Base-by-base conservation (phyloP, 768 basidiomycete genomes). In the Plicaturopsis crispa region DNA sequence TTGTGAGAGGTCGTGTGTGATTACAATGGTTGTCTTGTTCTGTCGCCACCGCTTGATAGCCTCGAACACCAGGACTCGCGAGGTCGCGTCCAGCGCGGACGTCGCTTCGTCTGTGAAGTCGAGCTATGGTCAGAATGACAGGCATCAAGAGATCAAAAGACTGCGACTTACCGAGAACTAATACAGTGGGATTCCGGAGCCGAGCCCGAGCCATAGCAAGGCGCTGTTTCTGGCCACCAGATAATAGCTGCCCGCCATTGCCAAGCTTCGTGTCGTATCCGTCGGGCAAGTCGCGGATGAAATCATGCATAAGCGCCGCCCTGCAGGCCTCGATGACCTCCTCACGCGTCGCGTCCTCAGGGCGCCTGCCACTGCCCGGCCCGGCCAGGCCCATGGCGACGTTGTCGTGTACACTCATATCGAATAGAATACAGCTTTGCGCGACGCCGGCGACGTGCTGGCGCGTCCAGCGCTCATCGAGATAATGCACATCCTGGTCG, bases 1-100 rank as follows among this genome's bases (percentile, higher is more conserved):
- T 47, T 92, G 87, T 1, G 82, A 80, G 13, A 98, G 76, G 49
- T 98, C 96, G 59, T 98, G 94, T 0, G 94, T 97, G 55, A 97
- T 96, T 45, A 93, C 82, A 53, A 93, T 80, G 5, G 89, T 96
- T 4, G 89, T 97, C 49, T 77, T 79, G 63, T 84, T 83, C 12
- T 55, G 52, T 5, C 88, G 70, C 84, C 84, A 89, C 3, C 60
- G 59, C 50, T 72, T 73, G 36, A 46, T 59, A 10, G 65, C 65
- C 23, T 61, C 56, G 11, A 74, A 72, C 32, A 75, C 70, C 31
- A 72, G 60, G 19, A 73, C 54, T 40, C 72, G 62, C 5, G 82
- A 81, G 5, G 74, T 70, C 20, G 73, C 70, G 54, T 85, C 83
- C 43, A 84, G 57, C 21, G 72, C 73, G 16, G 71, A 72, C 16